phyloP scores from a whole-genome alignment of 345 rosid species.

The Eucalyptus tenuipes region DNA sequence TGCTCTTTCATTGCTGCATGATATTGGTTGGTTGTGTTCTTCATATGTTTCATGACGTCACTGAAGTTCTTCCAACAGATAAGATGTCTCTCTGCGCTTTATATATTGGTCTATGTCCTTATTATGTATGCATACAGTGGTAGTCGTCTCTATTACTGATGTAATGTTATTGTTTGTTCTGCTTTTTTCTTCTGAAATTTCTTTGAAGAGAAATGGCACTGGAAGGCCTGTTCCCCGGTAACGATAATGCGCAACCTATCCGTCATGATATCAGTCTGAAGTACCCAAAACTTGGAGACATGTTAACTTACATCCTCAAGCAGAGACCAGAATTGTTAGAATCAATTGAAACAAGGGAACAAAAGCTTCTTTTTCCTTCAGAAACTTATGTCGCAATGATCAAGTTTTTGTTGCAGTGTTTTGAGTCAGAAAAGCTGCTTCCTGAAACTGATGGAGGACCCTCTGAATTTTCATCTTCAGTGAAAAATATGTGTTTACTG shows the following conservation, averaged over 20 bases:
- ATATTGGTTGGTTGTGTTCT: not conserved
- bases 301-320: slow-evolving; percentile 64
- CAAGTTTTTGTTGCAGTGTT: slow-evolving; percentile 71
- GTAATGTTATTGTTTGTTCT: not conserved
- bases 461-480: slow-evolving; percentile 49
- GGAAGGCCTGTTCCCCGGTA: slow-evolving; percentile 65
- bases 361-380: slow-evolving; percentile 72
- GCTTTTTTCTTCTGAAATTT: not conserved
- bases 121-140: not conserved
- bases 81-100: not conserved
- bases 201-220: slow-evolving; percentile 71
- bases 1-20: not conserved
- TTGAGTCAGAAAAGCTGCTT: slow-evolving; percentile 61
- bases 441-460: slow-evolving; percentile 36
- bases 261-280: slow-evolving; percentile 29
- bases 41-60: not conserved
- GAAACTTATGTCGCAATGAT: slow-evolving; percentile 66
- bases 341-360: slow-evolving; percentile 58
- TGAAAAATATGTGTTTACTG: slow-evolving; percentile 54
- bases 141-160: not conserved
- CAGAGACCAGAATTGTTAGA: slow-evolving; percentile 67
- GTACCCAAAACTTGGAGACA: slow-evolving; percentile 61
- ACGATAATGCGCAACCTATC: slow-evolving; percentile 27
- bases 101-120: not conserved
- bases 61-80: not conserved